Evolutionary conservation across 306 rosid species (phyloP), one percentile per base, ranked within the genome.

Genomic region (Styphnolobium japonicum): DNA sequence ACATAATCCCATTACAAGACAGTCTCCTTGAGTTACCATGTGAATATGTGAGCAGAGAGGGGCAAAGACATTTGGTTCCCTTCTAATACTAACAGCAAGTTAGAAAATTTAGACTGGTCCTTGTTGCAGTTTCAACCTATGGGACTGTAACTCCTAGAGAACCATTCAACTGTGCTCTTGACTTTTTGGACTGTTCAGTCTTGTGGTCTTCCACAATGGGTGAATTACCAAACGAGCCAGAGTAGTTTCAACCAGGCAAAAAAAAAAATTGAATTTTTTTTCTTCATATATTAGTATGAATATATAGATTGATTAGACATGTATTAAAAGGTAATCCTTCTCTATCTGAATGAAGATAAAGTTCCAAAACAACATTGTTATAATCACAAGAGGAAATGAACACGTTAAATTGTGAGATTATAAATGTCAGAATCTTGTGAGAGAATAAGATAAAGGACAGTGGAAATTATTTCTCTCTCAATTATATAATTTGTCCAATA

Each of bases 1-100:
- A 33, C 77, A 84, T 46, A 81, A 67, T 69, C 53, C 64, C 84
- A 93, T 89, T 82, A 91, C 34, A 83, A 78, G 97, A 88, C 94
- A 84, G 10, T 51, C 39, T 57, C 51, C 65, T 86, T 83, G 70
- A 81, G 71, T 89, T 56, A 76, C 86, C 97, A 88, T 89, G 95
- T 94, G 97, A 92, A 81, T 83, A 69, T 83, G 80, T 73, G 86
- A 23, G 4, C 73, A 78, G 83, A 71, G 86, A 81, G 56, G 40
- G 67, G 25, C 23, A 81, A 66, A 36, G n/a, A 76, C 67, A 21
- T 51, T 73, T 69, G 72, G 82, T 87, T 91, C 48, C 52, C 76
- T 85, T 36, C 6, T 36, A 9, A 27, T 39, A 5, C 85, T 25
- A 82, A 88, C 86, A 78, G 69, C 77, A 74, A 78, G 71, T 78